These are phyloP conservation scores for Triticum dicoccoides DNA, from an alignment of 176 grass and related monocot species.

Conservation along the genomic window DNA sequence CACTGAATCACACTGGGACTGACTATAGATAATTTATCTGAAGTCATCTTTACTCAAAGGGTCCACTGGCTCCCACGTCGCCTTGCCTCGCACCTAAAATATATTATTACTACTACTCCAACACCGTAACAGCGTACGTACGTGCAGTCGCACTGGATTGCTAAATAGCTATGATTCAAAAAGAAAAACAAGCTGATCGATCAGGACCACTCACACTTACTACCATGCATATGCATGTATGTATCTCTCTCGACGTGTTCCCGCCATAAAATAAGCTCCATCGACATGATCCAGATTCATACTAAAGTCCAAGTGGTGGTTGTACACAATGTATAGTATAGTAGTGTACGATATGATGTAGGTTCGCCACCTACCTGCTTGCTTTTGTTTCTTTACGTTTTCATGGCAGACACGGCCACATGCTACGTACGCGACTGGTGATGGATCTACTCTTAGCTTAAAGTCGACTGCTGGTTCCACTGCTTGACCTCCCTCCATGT, in stretches of 20 bases:
- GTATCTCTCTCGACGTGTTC: not conserved
- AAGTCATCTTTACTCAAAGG: too few relatives aligned
- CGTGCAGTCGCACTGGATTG: too few relatives aligned
- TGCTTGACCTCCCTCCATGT: not conserved
- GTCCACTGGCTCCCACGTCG: not conserved
- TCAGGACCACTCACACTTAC: too few relatives aligned
- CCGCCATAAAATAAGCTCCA: not conserved
- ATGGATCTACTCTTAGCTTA: not conserved
- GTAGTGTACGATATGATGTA: not conserved
- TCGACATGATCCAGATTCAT: not conserved
- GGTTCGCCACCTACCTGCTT: not conserved
- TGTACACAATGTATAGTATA: too few relatives aligned
- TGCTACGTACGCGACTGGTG: conserved; percentile 4
- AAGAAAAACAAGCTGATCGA: too few relatives aligned
- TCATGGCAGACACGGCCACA: not conserved
- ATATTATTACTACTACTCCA: not conserved
- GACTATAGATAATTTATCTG: not conserved
- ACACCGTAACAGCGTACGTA: too few relatives aligned
- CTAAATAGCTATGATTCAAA: too few relatives aligned
- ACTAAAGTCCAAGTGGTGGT: not conserved
- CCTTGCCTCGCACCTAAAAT: too few relatives aligned
- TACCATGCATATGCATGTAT: too few relatives aligned
- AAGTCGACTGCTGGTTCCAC: not conserved
- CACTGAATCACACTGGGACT: not conserved
- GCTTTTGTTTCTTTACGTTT: conserved; percentile 30